Evolutionary conservation across 345 rosid species (phyloP), one percentile per base, ranked within the genome.

Genomic region (Microthlaspi erraticum): DNA sequence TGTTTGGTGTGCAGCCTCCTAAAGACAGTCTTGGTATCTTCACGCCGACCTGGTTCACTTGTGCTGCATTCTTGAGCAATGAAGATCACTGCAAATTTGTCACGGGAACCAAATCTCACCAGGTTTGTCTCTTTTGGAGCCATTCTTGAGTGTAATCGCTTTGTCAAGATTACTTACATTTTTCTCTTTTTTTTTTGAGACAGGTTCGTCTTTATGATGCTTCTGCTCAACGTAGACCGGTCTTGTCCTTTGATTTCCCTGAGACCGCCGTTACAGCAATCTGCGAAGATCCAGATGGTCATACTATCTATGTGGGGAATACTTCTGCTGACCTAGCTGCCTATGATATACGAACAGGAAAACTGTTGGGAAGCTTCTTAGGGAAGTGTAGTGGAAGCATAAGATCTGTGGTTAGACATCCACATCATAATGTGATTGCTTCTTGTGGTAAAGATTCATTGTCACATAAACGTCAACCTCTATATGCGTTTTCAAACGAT

Each of bases 261-360:
- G 91, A 91, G 76, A 82, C 92, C 2, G 79, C 95, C 13, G 89
- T 94, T 59, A 94, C 89, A 78, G 81, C 95, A 26, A 67, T 88
- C 3, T 50, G 84, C 16, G 90, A 84, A 76, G 99, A 91, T 80
- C 81, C 75, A 34, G 98, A 94, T 16, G 94, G 97, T 54, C 74
- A 88, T 75, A 89, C 92, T 23, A 73, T 94, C 46, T 91, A 84
- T 78, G 76, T 83, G 2, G 99, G 97, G 39, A 94, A 84, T 85
- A 93, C 95, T 23, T 85, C 95, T 31, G 99, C 96, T 61, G 99
- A 94, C 52, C 96, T 94, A 52, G 91, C 97, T 73, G 85, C 97
- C 7, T 77, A 85, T 62, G 99, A 91, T 81, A 84, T 88, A 68
- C 92, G 95, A 38, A 91, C 91, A 67, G 99, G 99, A 37, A 89